Conservation (phyloP, 768 basidiomycete species). For the Nevesoporus exiguus region DNA sequence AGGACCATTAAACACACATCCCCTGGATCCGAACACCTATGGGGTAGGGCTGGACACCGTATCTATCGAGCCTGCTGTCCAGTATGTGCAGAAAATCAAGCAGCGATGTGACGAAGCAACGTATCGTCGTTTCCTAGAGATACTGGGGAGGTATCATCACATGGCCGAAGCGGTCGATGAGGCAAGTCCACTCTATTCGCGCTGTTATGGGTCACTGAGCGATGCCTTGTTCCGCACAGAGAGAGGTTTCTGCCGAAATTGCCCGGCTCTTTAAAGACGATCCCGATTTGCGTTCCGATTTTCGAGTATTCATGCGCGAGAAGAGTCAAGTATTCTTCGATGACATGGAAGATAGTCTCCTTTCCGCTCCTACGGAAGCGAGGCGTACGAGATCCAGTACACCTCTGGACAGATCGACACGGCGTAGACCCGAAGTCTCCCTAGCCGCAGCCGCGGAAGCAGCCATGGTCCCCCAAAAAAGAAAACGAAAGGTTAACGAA, state of each 20-base stretch:
- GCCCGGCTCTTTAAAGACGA: constrained; percentile 70
- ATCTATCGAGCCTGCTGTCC: constrained; percentile 75
- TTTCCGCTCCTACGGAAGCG: constrained; percentile 24
- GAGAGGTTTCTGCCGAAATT: constrained; percentile 67
- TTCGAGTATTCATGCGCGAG: constrained; percentile 73
- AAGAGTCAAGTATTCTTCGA: constrained; percentile 48
- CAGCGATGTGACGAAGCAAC: constrained; percentile 89
- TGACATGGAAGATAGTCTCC: constrained; percentile 35
- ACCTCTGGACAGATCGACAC: constrained; percentile 35
- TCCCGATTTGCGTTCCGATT: constrained; percentile 70
- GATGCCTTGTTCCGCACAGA: constrained; percentile 23
- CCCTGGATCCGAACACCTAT: constrained; percentile 25
- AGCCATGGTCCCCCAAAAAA: constrained; percentile 56
- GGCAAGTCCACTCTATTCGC: constrained; percentile 33
- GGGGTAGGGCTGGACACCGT: constrained; percentile 38
- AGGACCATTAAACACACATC: constrained; percentile 6
- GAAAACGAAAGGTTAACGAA: constrained; percentile 60
- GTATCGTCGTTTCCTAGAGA: constrained; percentile 75
- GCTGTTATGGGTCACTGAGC: neutral
- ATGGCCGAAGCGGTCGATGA: constrained; percentile 60
- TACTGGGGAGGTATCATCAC: constrained; percentile 62
- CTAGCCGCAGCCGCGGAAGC: constrained; percentile 35
- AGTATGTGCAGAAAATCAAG: constrained; percentile 97
- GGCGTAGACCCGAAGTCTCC: constrained; percentile 47
- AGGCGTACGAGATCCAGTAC: constrained; percentile 37